Evolutionary conservation across 768 basidiomycete species (phyloP).

Genomic region (Dentipellis sp.): DNA sequence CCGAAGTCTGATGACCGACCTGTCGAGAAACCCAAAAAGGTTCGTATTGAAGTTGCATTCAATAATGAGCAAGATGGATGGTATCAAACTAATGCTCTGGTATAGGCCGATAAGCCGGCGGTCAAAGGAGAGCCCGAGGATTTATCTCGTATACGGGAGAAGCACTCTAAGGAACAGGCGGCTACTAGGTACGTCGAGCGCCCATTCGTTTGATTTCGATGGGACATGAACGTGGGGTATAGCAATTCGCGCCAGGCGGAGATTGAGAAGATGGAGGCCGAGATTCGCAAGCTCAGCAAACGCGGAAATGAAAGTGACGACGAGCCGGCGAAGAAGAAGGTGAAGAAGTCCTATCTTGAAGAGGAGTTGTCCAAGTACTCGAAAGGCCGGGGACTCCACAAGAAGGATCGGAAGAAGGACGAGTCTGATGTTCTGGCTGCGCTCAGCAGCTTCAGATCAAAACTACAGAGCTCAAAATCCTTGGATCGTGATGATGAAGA

Average conservation of each 20-base stretch:
- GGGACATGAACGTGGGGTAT: neutral
- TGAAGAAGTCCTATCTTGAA: slow-evolving; percentile 64
- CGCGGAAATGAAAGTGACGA: slow-evolving; percentile 61
- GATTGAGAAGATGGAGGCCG: slow-evolving; percentile 83
- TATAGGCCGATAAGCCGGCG: neutral
- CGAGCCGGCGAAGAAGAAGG: slow-evolving; percentile 45
- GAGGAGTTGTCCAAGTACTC: slow-evolving; percentile 80
- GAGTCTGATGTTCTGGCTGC: slow-evolving; percentile 65
- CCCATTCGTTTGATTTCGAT: neutral
- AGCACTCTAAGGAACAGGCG: slow-evolving; percentile 55
- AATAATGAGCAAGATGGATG: no score
- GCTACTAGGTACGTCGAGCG: slow-evolving; percentile 33
- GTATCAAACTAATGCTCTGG: neutral
- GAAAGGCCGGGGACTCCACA: slow-evolving; percentile 49
- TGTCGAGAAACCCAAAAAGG: slow-evolving; percentile 2
- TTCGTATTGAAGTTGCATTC: neutral
- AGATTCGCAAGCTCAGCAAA: slow-evolving; percentile 71
- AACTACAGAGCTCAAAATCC: slow-evolving; percentile 41
- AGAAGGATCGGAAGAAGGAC: slow-evolving; percentile 49
- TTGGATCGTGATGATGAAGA: slow-evolving; percentile 16
- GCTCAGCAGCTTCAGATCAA: slow-evolving; percentile 61
- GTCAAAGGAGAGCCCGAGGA: slow-evolving; percentile 24
- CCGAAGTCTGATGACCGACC: neutral
- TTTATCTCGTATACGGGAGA: slow-evolving; percentile 63
- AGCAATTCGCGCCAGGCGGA: slow-evolving; percentile 64